Evolutionary conservation across 805 yeast genomes (phyloP), one percentile per base, ranked within the genome.

Genomic region (Starmerella sp.): DNA sequence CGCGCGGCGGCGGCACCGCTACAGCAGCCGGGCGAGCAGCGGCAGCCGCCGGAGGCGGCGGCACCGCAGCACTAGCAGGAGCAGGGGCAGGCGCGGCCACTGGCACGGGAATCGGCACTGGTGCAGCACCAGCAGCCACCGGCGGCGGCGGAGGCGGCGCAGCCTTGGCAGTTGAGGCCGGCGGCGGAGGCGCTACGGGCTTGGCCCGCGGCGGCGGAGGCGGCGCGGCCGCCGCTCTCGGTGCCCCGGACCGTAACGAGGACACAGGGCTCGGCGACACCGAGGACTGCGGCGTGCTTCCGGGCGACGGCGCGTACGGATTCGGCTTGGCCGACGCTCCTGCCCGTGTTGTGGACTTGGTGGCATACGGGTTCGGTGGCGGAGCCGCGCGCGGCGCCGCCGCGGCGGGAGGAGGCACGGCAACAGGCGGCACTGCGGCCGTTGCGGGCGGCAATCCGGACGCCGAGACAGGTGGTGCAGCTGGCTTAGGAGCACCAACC

Each of bases 371-470:
- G 53, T 65, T 68, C 51, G 64, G 56, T 22, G 70, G 59, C 17
- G 64, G 61, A 37, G 64, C 55, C n/a, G 63, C 37, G 30, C 51
- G 60, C 51, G 28, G 38, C 29, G 48, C 29, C 5, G 31, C 31
- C 15, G 49, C 39, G 9, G 39, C n/a, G 36, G 39, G 37, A 14
- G 60, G 48, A n/a, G 53, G 32, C 15, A 57, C 49, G 48, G 60
- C 38, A 45, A 57, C 58, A 28, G 55, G 54, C 48, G 75, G 75
- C 69, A 76, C 76, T 9, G 75, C 69, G 10, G 78, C 74, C 50
- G 88, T 87, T 57, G 83, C 69, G 64, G 82, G 86, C 15, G 57
- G 53, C 7, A 76, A 76, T 9, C 75, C 69, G 9, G 78, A 74
- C 50, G 88, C 86, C 57, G 83, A 69, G 64, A 81, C 86, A 17